These are phyloP conservation scores for Wallacemonas collosoma DNA, from an alignment of 208 protist genomes.

Conservation along the genomic window DNA sequence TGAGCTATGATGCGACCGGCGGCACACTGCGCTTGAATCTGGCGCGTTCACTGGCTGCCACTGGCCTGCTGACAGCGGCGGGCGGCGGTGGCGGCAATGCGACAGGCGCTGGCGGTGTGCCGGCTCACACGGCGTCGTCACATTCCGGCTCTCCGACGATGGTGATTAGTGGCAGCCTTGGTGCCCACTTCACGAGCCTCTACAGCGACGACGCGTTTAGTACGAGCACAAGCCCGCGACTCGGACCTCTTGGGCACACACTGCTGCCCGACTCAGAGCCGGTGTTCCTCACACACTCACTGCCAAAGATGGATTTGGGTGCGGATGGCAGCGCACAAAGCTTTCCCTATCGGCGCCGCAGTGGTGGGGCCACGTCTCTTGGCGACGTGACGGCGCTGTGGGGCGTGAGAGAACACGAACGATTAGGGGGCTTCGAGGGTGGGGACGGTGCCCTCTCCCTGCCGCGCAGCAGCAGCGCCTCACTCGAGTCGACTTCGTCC, in stretches of 20 bases:
- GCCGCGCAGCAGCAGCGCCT: not conserved
- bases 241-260: conserved; percentile 10
- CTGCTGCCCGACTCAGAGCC: not conserved
- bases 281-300: not conserved
- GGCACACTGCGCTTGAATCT: conserved; percentile 36
- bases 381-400: too few relatives aligned
- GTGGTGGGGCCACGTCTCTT: too few relatives aligned
- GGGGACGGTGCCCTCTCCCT: not conserved
- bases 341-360: too few relatives aligned
- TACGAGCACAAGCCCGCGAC: not conserved
- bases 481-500: not conserved
- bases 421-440: too few relatives aligned
- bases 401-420: too few relatives aligned
- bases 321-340: too few relatives aligned
- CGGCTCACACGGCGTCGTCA: not conserved
- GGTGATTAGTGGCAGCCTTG: conserved; percentile 3
- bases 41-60: conserved; percentile 17
- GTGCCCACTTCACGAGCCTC: not conserved
- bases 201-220: not conserved
- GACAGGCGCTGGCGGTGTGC: not conserved
- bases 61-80: not conserved
- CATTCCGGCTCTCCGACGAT: conserved; percentile 2
- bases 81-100: not conserved
- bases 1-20: conserved; percentile 20
- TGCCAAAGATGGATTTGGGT: not conserved